These are phyloP conservation scores for Vachellia pachyceras DNA, from an alignment of 306 rosid genomes.

Conservation along the genomic window DNA sequence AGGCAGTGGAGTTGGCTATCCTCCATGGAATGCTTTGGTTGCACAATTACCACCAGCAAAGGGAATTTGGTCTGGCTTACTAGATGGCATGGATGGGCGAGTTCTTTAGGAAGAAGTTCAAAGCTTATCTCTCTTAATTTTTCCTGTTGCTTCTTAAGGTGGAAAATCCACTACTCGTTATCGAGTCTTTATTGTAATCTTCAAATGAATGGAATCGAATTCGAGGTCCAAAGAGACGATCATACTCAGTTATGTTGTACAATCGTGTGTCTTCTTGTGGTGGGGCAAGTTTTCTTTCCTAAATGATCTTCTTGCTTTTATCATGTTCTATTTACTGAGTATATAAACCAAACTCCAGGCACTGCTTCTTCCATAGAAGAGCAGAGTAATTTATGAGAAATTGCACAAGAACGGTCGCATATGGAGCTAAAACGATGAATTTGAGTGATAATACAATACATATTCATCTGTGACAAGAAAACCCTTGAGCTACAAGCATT, in stretches of 20 bases:
- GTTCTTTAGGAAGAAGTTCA: slow-evolving; percentile 58
- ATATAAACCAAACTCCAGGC: not conserved
- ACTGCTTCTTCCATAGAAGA: not conserved
- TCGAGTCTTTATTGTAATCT: slow-evolving; percentile 7
- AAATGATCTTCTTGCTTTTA: not conserved
- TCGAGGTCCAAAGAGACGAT: not conserved
- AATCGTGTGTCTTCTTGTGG: not conserved
- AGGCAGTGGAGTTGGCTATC: slow-evolving; percentile 93
- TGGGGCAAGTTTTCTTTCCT: not conserved
- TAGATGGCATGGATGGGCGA: slow-evolving; percentile 96
- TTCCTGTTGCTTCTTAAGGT: not conserved
- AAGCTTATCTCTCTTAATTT: slow-evolving; percentile 33
- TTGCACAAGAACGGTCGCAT: slow-evolving; percentile 18
- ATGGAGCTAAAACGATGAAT: slow-evolving; percentile 12
- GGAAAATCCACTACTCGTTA: slow-evolving; percentile 16
- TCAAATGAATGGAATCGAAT: not conserved
- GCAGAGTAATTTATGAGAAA: not conserved
- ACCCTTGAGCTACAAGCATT: slow-evolving; percentile 28
- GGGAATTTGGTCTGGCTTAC: slow-evolving; percentile 94
- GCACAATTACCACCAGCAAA: slow-evolving; percentile 87
- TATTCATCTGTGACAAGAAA: slow-evolving; percentile 32
- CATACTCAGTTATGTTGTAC: not conserved
- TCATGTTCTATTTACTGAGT: not conserved
- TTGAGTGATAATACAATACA: slow-evolving; percentile 52
- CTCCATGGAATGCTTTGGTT: slow-evolving; percentile 97